Evolutionary conservation across 78 protist species (phyloP).

Genomic region (Cavenderia fasciculata): DNA sequence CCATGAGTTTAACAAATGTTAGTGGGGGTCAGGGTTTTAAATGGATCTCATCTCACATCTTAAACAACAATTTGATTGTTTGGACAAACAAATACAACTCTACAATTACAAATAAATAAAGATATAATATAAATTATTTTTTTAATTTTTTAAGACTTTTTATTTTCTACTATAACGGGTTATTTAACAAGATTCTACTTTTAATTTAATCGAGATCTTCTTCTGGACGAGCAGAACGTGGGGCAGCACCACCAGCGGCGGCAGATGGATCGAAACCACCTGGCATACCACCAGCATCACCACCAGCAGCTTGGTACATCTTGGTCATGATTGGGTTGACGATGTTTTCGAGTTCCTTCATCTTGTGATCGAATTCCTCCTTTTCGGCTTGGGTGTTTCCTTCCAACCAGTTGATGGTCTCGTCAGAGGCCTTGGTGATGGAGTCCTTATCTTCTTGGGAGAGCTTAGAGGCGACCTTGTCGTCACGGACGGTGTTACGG

Average conservation of each 20-base stretch:
- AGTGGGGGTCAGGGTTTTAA: too few relatives aligned
- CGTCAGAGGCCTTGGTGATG: conserved; percentile 87
- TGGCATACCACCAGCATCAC: conserved; percentile 80
- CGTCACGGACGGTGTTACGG: conserved; percentile 68
- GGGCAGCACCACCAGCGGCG: conserved; percentile 23
- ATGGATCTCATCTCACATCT: too few relatives aligned
- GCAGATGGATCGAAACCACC: conserved; percentile 79
- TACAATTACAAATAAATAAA: too few relatives aligned
- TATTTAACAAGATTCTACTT: too few relatives aligned
- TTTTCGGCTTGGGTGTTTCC: conserved; percentile 85
- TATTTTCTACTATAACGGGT: too few relatives aligned
- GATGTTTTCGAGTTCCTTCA: conserved; percentile 89
- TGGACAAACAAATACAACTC: too few relatives aligned
- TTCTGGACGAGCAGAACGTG: conserved; percentile 23
- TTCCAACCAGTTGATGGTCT: conserved; percentile 94
- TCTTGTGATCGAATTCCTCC: conserved; percentile 92
- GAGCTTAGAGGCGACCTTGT: conserved; percentile 93
- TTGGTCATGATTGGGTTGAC: conserved; percentile 93
- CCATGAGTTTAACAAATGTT: too few relatives aligned
- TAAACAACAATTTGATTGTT: too few relatives aligned
- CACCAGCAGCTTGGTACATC: conserved; percentile 86
- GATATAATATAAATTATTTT: too few relatives aligned
- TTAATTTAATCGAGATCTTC: conserved; percentile 44
- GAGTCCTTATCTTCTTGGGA: conserved; percentile 93
- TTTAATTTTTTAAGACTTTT: too few relatives aligned